phyloP scores from a whole-genome alignment of 148 eudicot species.

The Oxyria digyna region DNA sequence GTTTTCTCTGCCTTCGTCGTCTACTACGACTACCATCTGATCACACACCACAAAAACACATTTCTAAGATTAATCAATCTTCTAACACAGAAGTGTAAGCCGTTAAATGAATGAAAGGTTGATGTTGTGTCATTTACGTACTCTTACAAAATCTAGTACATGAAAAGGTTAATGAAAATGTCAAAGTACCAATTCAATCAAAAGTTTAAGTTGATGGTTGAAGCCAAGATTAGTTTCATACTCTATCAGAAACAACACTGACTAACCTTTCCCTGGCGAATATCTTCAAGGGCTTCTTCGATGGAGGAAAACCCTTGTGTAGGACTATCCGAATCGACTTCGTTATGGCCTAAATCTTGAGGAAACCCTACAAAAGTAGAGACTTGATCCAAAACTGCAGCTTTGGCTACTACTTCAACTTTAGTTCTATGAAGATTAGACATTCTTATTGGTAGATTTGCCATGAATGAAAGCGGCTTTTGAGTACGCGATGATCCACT shows the following conservation, averaged over 20 bases:
- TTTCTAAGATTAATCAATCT: too few species aligned
- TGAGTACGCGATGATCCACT: background rate
- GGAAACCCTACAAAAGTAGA: constrained; percentile 26
- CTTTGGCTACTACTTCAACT: constrained; percentile 16
- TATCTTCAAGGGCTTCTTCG: constrained; percentile 55
- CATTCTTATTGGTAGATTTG: constrained; percentile 12
- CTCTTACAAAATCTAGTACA: too few species aligned
- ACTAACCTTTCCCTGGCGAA: constrained; percentile 54
- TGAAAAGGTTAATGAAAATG: too few species aligned
- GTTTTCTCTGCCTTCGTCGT: constrained; percentile 68
- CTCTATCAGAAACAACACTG: background rate
- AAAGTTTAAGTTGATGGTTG: too few species aligned
- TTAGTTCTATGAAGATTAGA: constrained; percentile 10
- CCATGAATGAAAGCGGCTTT: constrained; percentile 17
- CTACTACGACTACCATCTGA: constrained; percentile 65
- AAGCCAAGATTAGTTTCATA: background rate
- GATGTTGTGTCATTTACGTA: too few species aligned
- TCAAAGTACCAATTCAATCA: too few species aligned
- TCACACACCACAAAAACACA: background rate
- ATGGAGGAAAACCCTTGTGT: constrained; percentile 44
- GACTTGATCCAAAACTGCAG: constrained; percentile 32
- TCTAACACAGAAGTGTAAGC: too few species aligned
- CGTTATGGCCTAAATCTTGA: constrained; percentile 19
- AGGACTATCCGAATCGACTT: constrained; percentile 35
- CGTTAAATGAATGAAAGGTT: too few species aligned